phyloP scores from a whole-genome alignment of 495 filamentous ascomycete genomes.

The Parmelia sp. region DNA sequence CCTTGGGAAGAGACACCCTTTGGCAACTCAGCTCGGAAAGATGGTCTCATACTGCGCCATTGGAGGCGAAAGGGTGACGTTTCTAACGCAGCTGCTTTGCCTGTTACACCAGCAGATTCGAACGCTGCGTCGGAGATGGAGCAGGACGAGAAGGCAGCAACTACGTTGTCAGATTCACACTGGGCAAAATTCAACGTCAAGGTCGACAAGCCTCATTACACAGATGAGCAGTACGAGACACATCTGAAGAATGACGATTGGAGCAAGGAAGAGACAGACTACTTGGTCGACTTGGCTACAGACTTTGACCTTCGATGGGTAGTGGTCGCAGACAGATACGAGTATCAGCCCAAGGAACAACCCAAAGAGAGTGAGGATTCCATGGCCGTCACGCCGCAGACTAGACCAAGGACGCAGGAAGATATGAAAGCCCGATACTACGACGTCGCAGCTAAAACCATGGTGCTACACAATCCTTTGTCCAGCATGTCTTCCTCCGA shows the following conservation, averaged over 20 bases:
- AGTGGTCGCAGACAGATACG: constrained; percentile 89
- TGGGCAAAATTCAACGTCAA: constrained; percentile 79
- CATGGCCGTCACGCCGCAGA: constrained; percentile 42
- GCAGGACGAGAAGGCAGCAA: constrained; percentile 32
- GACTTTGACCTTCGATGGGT: constrained; percentile 84
- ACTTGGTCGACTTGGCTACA: constrained; percentile 63
- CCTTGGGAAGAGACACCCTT: constrained; percentile 55
- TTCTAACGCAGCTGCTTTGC: constrained; percentile 19
- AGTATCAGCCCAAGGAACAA: constrained; percentile 51
- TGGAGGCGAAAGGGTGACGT: constrained; percentile 40
- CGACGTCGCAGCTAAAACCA: constrained; percentile 71
- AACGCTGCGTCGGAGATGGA: constrained; percentile 41
- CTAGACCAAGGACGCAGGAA: constrained; percentile 63
- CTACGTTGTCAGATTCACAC: constrained; percentile 47
- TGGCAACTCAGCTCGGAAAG: constrained; percentile 51
- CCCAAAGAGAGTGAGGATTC: constrained; percentile 26
- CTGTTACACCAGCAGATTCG: constrained; percentile 33
- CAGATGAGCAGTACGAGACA: constrained; percentile 75
- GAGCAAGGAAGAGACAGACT: constrained; percentile 89
- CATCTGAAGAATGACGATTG: constrained; percentile 69
- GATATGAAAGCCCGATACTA: constrained; percentile 92
- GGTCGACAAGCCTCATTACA: constrained; percentile 67
- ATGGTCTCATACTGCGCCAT: constrained; percentile 53
- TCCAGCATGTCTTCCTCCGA: constrained; percentile 80
- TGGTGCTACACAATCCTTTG: constrained; percentile 73